Evolutionary conservation across 2,329 filamentous ascomycete genomes (phyloP), one percentile per base, ranked within the genome.

Genomic region (Myriangium duriaei): DNA sequence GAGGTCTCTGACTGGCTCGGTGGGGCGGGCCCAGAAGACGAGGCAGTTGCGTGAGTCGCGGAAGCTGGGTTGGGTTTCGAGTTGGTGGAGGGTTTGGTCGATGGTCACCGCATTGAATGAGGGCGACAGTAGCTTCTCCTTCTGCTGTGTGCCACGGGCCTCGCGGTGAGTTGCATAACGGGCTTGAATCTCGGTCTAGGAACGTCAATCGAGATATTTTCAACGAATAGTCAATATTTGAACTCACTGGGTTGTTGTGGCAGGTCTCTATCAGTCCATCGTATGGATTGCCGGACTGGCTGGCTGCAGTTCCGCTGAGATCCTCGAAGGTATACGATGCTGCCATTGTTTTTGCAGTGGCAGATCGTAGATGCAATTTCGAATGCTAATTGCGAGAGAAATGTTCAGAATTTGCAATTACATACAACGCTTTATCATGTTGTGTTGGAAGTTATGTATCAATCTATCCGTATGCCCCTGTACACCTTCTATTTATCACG

Each of bases 21-120:
- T 81, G 11, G 88, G 88, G 5, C 87, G 70, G 3, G 82, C 84
- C 85, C 86, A 95, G 53, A 95, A 78, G 1, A 86, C 82, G 9
- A 95, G 67, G 54, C 87, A 92, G 51, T 94, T 71, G 29, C 88
- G 69, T 30, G 74, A 72, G 54, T 96, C 88, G 36, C 67, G 57
- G 54, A 81, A 93, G 1, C 73, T 74, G 1, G 76, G 78, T 45
- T 83, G 70, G 30, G 78, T 68, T 47, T 79, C 71, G 19, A 94
- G 62, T 39, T 78, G 77, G 34, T 77, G 63, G 1, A 95, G 69
- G 39, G 84, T 77, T 2, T 78, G 74, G 52, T 96, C 88, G 36
- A 88, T 69, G 34, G 74, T 73, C 50, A 92, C 72, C 41, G 80
- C 80, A 1, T 66, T 53, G 48, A 88, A 93, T 19, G 73, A 68